A percentile compares a stretch with the other conserved stretches of the same genome.
phyloP scores from a whole-genome alignment of 148 eudicot genomes.

The Silene latifolia region DNA sequence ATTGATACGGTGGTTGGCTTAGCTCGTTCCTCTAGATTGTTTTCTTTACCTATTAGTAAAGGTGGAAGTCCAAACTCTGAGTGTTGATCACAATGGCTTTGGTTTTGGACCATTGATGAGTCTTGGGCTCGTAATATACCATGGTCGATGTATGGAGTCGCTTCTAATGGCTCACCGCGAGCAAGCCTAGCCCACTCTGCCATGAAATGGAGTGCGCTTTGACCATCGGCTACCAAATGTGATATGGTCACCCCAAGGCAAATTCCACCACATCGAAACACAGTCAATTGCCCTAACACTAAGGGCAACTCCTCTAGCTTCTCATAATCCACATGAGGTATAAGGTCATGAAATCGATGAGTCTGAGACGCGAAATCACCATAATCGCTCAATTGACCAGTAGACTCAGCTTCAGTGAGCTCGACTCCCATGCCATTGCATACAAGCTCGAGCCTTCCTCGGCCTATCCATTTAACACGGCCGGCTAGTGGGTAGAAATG shows the following conservation, averaged over 20 bases:
- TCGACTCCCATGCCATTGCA: constrained; percentile 34
- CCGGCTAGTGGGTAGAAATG: constrained; percentile 40
- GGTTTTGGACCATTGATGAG: not conserved
- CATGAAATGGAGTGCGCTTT: constrained; percentile 36
- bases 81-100: not conserved
- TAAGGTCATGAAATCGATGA: constrained; percentile 21
- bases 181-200: constrained; percentile 44
- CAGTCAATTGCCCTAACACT: constrained; percentile 33
- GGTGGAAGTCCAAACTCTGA: constrained; percentile 15
- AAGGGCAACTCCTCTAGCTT: constrained; percentile 38
- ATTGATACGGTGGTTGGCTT: constrained; percentile 25
- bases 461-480: constrained; percentile 23
- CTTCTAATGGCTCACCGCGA: constrained; percentile 31
- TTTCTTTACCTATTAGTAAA: constrained; percentile 18
- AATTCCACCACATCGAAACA: constrained; percentile 37
- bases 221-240: constrained; percentile 34
- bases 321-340: constrained; percentile 31
- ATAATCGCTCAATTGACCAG: constrained; percentile 18
- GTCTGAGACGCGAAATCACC: constrained; percentile 29
- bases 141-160: constrained; percentile 27
- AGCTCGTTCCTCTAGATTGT: constrained; percentile 24
- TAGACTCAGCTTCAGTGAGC: constrained; percentile 37
- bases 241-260: constrained; percentile 38
- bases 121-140: constrained; percentile 12
- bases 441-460: constrained; percentile 35